phyloP scores from a whole-genome alignment of 805 yeast genomes.

The Zygosaccharomyces siamensis region DNA sequence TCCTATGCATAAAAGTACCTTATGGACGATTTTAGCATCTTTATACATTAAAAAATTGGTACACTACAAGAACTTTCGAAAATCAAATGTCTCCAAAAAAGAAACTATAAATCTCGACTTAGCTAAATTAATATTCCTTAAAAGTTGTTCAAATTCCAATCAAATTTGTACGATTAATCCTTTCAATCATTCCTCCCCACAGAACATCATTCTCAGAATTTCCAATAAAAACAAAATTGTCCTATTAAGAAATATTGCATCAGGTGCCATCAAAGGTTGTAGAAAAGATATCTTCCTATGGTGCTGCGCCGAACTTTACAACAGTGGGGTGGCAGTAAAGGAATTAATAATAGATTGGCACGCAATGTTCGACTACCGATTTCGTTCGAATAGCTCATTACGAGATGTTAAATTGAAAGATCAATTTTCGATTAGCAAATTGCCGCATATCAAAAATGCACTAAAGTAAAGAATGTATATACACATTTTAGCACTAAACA shows the following conservation, averaged over 20 bases:
- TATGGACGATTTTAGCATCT: slow-evolving; percentile 27
- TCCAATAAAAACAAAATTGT: slow-evolving; percentile 19
- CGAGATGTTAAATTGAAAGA: slow-evolving; percentile 9
- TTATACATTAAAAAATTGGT: slow-evolving; percentile 22
- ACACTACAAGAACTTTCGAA: slow-evolving; percentile 8
- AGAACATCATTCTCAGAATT: slow-evolving; percentile 17
- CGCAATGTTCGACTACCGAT: slow-evolving; percentile 19
- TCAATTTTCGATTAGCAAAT: slow-evolving; percentile 7
- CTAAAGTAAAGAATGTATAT: slow-evolving; percentile 8
- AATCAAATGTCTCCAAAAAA: neutral
- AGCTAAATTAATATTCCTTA: slow-evolving; percentile 22
- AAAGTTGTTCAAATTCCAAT: slow-evolving; percentile 7
- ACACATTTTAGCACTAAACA: neutral
- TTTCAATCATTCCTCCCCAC: slow-evolving; percentile 19
- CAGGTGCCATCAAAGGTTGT: slow-evolving; percentile 14
- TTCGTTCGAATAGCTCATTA: slow-evolving; percentile 13
- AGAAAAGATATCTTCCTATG: slow-evolving; percentile 25
- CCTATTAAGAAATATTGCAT: slow-evolving; percentile 27
- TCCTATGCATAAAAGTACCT: slow-evolving; percentile 16
- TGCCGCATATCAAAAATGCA: slow-evolving; percentile 8
- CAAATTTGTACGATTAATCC: slow-evolving; percentile 20
- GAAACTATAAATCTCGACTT: slow-evolving; percentile 16
- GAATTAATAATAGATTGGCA: slow-evolving; percentile 30
- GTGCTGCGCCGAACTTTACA: slow-evolving; percentile 25
- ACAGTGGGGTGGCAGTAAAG: slow-evolving; percentile 19